Evolutionary conservation across 202 grass and related monocot genomes (phyloP).

Genomic region (Bolboschoenoplectus hybrid): DNA sequence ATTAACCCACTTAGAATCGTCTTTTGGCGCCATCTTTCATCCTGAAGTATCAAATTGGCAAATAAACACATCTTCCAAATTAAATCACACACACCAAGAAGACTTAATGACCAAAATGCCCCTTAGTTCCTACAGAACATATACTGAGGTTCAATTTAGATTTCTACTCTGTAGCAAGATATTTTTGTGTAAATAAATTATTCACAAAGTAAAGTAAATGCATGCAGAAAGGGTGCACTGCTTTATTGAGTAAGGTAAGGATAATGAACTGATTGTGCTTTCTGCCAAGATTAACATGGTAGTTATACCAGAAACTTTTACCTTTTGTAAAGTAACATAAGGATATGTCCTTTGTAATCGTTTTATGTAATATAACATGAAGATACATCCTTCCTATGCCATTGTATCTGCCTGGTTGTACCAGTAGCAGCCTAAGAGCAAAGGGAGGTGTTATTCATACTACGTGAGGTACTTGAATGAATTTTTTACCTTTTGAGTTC

Average conservation of each 20-base stretch:
- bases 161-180: neutral
- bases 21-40: no score
- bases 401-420: constrained; percentile 6
- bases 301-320: neutral
- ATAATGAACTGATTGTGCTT: neutral
- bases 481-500: neutral
- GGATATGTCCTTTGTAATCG: neutral
- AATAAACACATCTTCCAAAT: neutral
- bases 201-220: neutral
- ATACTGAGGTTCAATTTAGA: neutral
- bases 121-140: neutral
- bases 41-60: neutral
- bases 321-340: neutral
- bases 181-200: neutral
- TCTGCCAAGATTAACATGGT: neutral
- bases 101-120: neutral
- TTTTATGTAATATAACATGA: neutral
- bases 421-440: neutral
- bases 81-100: constrained; percentile 6
- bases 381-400: neutral
- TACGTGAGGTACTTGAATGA: neutral
- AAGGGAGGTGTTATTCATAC: constrained; percentile 12
- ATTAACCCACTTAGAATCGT: neutral
- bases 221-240: neutral
- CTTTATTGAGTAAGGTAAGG: neutral